A percentile compares a stretch with the other conserved stretches of the same genome.
Evolutionary conservation across 2,329 filamentous ascomycete genomes (phyloP).

Genomic region (Mycosphaerelloides madeirae): DNA sequence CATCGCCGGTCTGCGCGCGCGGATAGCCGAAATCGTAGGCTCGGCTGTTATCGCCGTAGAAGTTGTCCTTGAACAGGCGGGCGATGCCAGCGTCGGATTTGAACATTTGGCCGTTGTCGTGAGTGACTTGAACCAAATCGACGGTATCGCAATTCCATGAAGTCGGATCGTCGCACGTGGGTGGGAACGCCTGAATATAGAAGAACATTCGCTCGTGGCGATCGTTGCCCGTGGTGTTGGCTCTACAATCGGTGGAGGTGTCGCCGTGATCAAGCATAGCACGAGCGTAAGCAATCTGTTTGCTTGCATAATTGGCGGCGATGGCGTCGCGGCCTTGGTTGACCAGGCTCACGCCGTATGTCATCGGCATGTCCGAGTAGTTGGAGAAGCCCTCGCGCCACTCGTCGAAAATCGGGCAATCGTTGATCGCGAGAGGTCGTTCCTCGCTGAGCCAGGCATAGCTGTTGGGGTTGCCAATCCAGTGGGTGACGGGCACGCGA

Average conservation of each 20-base stretch:
- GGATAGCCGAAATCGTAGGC: slow-evolving; percentile 33
- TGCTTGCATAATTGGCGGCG: slow-evolving; percentile 27
- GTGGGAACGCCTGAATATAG: slow-evolving; percentile 32
- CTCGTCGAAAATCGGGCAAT: slow-evolving; percentile 30
- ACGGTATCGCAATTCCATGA: slow-evolving; percentile 29
- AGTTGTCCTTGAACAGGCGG: slow-evolving; percentile 34
- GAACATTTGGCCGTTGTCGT: slow-evolving; percentile 33
- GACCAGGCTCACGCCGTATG: slow-evolving; percentile 25
- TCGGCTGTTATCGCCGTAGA: slow-evolving; percentile 27
- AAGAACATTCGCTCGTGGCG: slow-evolving; percentile 37
- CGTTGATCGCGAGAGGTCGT: slow-evolving; percentile 26
- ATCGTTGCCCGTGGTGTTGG: slow-evolving; percentile 29
- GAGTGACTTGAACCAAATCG: slow-evolving; percentile 28
- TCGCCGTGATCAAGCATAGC: slow-evolving; percentile 32
- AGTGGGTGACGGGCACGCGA: slow-evolving; percentile 28
- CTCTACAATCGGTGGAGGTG: slow-evolving; percentile 28
- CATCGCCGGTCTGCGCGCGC: slow-evolving; percentile 28
- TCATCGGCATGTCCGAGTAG: slow-evolving; percentile 20
- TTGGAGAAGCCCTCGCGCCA: slow-evolving; percentile 31
- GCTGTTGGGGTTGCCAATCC: slow-evolving; percentile 34
- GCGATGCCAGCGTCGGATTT: slow-evolving; percentile 28
- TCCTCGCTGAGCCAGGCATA: slow-evolving; percentile 30
- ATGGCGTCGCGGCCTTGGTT: slow-evolving; percentile 25
- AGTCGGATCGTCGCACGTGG: slow-evolving; percentile 23
- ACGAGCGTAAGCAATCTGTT: slow-evolving; percentile 32